Base-by-base conservation (phyloP, 768 basidiomycete species). In the Hebeloma cylindrosporum region DNA sequence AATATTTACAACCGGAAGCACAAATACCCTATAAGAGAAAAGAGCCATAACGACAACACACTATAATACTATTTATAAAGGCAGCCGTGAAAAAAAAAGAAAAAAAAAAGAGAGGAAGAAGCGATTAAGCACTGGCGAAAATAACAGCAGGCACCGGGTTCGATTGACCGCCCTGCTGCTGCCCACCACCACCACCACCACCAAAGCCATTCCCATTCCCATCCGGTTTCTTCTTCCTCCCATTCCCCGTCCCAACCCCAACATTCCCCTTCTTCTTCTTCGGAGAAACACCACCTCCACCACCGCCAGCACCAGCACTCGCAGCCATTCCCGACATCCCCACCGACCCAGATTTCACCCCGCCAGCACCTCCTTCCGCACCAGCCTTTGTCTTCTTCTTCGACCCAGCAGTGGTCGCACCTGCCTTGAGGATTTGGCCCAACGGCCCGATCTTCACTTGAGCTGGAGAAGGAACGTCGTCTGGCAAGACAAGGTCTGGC, bases 361-460 rank as follows among this genome's bases (percentile, higher is more conserved):
- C 31, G 35, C 6, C 21, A 10, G 13, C 33, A 17, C 4, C 33
- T 20, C 31, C 33, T 5, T 20, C 56, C 25, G 25, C 26, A 13
- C 35, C 43, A 40, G 49, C 50, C 39, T 38, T 40, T 38, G 28
- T 40, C 45, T 51, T 64, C 55, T 58, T 58, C 59, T 79, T 81
- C 75, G 88, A 90, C 77, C 89, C 91, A 61, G 77, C 64, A 8
- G 69, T 45, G 1, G 68, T 69, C 2, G 72, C 57, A 13, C 71
- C 73, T 1, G 72, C 68, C 58, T 80, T 78, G 57, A 81, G 54
- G 47, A 90, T 78, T 60, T 90, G 87, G 5, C 89, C 89, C 13
- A 90, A 65, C 0, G 89, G 90, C 0, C 88, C 87, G 54, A 91
- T 78, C 69, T 87, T 91, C 33, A 75, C 67, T 53, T 88, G 86